Evolutionary conservation across 1,284 basidiomycete genomes (phyloP), one percentile per base, ranked within the genome.

Genomic region (Volvariella volvacea): DNA sequence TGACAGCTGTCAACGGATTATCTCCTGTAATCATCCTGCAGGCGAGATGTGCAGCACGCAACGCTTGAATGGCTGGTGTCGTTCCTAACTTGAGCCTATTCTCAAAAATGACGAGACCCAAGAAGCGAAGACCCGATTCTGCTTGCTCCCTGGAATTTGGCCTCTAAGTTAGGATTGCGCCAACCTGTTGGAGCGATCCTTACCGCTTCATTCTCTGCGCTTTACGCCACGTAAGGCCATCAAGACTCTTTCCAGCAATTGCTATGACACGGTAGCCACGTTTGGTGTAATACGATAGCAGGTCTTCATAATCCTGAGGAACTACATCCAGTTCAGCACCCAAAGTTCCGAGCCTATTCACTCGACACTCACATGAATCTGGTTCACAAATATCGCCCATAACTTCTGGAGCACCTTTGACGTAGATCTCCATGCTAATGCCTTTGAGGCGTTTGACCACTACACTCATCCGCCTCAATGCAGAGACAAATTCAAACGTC

Each of bases 11-110:
- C 34, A 96, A 74, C 22, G 94, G 85, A 55, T 99, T 99, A 62
- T 99, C 96, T 7, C 96, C 96, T 0, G 96, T 99, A 46, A 97
- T 95, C 96, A 99, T 99, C 52, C 94, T 78, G 56, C 92, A 95
- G 7, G 91, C 88, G 33, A 99, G 74, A 66, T 97, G 92, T 0
- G 96, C 96, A 8, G 80, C 74, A 45, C 91, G 83, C 14, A 99
- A 75, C 0, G 85, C 86, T 50, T 91, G 88, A 47, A 99, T 97
- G 16, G 91, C 92, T 15, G 92, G 89, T 0, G 90, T 74, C 0
- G 96, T 97, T 7, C 88, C 93, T 3, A 89, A 82, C 63, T 99
- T 99, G 50, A 99, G 73, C 67, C 97, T 93, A 72, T 99, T 99
- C 65, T 99, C 96, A 58, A 99, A 99, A 45, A 99, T 94, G 59